Conservation (phyloP, 2,329 filamentous ascomycete species). For the Colletotrichum theobromicola region DNA sequence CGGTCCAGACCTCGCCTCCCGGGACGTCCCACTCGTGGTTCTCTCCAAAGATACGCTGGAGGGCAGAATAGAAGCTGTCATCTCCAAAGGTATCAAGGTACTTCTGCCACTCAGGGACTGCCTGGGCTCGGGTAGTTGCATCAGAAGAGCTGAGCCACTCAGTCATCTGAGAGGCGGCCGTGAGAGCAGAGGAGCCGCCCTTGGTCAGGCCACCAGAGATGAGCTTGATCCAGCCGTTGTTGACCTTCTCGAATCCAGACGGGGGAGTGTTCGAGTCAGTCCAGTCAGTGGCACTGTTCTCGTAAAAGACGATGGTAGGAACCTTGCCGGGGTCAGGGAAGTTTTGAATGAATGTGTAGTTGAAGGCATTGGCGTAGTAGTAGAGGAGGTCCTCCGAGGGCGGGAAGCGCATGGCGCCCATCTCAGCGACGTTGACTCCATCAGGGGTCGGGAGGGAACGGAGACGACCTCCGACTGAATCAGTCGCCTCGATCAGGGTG, state of each 20-base stretch:
- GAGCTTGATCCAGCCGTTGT: neutral
- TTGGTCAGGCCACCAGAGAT: neutral
- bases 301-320: neutral
- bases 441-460: neutral
- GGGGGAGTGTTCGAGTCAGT: neutral
- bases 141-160: neutral
- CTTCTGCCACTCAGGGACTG: neutral
- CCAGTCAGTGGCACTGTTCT: neutral
- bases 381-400: conserved; percentile 1
- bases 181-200: neutral
- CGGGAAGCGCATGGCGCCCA: conserved; percentile 3
- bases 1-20: neutral
- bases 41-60: neutral
- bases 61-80: neutral
- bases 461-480: neutral
- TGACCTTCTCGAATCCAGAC: neutral
- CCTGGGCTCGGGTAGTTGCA: neutral
- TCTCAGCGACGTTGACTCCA: neutral
- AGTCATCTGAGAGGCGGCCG: neutral
- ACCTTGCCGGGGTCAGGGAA: conserved; percentile 1
- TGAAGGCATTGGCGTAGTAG: neutral
- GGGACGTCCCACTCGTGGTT: neutral
- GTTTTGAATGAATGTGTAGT: neutral
- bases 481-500: neutral
- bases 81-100: neutral